Evolutionary conservation across 345 rosid genomes (phyloP), one percentile per base, ranked within the genome.

Genomic region (Populus simonii): DNA sequence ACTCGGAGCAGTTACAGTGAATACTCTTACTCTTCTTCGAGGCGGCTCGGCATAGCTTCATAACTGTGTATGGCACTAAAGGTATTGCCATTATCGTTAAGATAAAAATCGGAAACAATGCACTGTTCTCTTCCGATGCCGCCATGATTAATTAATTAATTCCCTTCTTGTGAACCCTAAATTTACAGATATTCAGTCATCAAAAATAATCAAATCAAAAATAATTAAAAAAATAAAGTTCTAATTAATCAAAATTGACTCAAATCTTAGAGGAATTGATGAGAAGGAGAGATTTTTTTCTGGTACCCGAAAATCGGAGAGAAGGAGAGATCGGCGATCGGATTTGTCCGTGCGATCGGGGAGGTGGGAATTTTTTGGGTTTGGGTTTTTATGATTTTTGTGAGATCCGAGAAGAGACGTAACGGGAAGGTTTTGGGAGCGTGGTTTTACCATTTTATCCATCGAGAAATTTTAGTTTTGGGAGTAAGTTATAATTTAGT

Each of bases 81-180:
- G 98, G 97, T 74, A 94, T 85, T 43, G 98, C 97, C 97, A 94
- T 90, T 70, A 94, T 92, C 53, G 99, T 96, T 88, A 96, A 87
- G 74, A 96, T 90, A 79, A 96, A 96, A 80, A 94, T 96, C 7
- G 99, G 99, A 86, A 96, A 96, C 89, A 94, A 70, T 0, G 93
- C 88, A 78, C 95, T 85, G 74, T 81, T 96, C 89, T 96, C 99
- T 80, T 96, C 97, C 1, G 97, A 88, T 20, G 97, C 93, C 78
- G 97, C 98, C 98, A 96, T 96, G 75, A 22, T 67, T 15, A 36
- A 3, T n/a, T 57, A 9, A n/a, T 57, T n/a, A 57, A n/a, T 23
- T 12, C 29, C 23, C 65, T 25, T 59, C 65, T 25, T 59, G 25
- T n/a, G 25, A 59, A 10, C 29, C 65, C 65, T 59, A 3, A 18